Evolutionary conservation across 176 grass and related monocot genomes (phyloP).

Genomic region (Oryza coarctata): DNA sequence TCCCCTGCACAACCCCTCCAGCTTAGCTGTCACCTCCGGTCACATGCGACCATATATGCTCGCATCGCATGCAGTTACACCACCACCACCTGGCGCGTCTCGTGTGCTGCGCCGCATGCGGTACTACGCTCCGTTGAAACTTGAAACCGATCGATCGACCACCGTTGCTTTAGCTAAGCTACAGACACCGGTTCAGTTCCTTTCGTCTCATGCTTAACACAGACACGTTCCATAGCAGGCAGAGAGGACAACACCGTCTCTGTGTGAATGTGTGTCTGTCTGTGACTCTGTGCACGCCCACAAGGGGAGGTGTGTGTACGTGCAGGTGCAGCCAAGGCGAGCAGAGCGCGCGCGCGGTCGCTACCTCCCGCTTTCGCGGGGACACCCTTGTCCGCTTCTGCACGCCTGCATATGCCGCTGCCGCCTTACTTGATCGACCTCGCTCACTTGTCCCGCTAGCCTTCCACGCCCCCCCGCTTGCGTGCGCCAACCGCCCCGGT

Average conservation of each 20-base stretch:
- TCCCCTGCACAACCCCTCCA: neutral
- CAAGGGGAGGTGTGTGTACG: neutral
- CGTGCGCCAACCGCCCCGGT: neutral
- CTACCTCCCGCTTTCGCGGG: neutral
- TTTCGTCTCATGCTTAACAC: neutral
- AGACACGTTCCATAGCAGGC: neutral
- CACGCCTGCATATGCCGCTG: neutral
- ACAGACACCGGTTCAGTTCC: neutral
- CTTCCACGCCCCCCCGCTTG: neutral
- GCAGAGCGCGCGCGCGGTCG: neutral
- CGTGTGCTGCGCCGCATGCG: neutral
- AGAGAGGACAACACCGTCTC: neutral
- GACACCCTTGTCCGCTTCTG: neutral
- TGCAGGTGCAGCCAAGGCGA: neutral
- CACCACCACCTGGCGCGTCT: neutral
- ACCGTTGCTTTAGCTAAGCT: neutral
- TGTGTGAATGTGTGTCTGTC: neutral
- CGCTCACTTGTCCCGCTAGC: conserved; percentile 31
- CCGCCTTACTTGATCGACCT: neutral
- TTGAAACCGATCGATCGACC: neutral
- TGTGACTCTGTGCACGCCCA: no score
- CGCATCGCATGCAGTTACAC: neutral
- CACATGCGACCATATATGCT: neutral
- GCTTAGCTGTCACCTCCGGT: neutral
- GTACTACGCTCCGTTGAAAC: neutral